These are phyloP conservation scores for Debaryomyces robertsiae DNA, from an alignment of 1,139 yeast genomes.

Conservation along the genomic window DNA sequence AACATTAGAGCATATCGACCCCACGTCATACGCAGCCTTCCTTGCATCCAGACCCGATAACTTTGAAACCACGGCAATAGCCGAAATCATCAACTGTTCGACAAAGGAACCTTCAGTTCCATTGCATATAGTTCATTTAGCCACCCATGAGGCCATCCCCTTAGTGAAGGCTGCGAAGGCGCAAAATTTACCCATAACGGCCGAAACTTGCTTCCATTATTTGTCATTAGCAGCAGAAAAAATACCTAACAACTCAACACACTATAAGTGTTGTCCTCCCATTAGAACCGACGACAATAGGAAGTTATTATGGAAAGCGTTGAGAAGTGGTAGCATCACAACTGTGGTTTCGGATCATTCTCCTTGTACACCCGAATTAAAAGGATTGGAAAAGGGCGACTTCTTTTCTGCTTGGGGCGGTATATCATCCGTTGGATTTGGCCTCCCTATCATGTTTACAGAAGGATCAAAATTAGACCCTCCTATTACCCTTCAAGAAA, in stretches of 20 bases:
- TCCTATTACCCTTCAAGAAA: constrained; percentile 59
- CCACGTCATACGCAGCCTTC: constrained; percentile 72
- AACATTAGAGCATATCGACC: constrained; percentile 51
- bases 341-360: constrained; percentile 95
- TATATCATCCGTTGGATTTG: constrained; percentile 90
- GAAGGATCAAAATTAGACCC: constrained; percentile 62
- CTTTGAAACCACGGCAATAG: constrained; percentile 83
- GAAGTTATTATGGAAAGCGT: constrained; percentile 73
- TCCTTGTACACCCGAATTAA: constrained; percentile 91
- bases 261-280: constrained; percentile 94
- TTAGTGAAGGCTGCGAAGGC: constrained; percentile 65
- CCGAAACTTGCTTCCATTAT: constrained; percentile 95
- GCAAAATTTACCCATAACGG: constrained; percentile 61
- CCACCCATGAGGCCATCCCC: constrained; percentile 81
- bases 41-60: constrained; percentile 85
- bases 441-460: constrained; percentile 77
- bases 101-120: constrained; percentile 63
- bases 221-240: constrained; percentile 74
- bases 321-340: constrained; percentile 64
- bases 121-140: constrained; percentile 86
- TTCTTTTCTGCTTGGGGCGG: constrained; percentile 97
- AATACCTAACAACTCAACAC: constrained; percentile 75
- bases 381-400: constrained; percentile 80
- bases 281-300: constrained; percentile 76
- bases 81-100: constrained; percentile 66